Evolutionary conservation across 2,329 filamentous ascomycete genomes (phyloP).

Genomic region (Fusarium sp.): DNA sequence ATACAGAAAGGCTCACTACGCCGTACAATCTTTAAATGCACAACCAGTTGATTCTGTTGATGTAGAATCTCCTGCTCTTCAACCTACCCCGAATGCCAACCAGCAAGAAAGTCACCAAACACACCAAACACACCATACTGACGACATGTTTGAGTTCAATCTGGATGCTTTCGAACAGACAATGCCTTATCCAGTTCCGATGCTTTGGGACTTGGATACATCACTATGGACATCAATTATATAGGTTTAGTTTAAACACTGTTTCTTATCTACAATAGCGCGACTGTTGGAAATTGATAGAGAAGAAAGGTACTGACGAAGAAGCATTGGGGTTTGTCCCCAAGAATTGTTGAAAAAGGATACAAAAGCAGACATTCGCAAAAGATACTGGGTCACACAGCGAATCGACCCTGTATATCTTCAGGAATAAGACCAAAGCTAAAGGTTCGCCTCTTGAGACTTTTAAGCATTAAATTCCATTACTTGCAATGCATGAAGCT

Average conservation of each 20-base stretch:
- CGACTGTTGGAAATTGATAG: no score
- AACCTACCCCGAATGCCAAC: neutral
- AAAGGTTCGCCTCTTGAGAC: rapidly evolving
- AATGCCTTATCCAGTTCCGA: neutral
- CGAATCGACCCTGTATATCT: rapidly evolving
- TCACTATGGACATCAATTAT: neutral
- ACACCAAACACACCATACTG: neutral
- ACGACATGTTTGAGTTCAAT: neutral
- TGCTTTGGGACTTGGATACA: neutral
- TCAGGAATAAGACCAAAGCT: rapidly evolving
- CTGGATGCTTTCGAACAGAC: neutral
- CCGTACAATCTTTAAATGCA: neutral
- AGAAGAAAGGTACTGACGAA: no score
- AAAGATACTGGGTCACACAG: no score
- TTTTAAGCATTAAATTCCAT: rapidly evolving
- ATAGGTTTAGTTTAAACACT: neutral
- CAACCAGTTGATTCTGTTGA: no score
- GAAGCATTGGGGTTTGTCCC: no score
- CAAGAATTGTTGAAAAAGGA: no score
- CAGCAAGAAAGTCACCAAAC: neutral
- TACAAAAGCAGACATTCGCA: no score
- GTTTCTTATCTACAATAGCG: no score
- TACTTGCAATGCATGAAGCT: neutral
- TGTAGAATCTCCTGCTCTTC: neutral
- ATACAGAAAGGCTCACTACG: neutral